Evolutionary conservation across 2,329 filamentous ascomycete genomes (phyloP).

Genomic region (Colletotrichum liriopes): DNA sequence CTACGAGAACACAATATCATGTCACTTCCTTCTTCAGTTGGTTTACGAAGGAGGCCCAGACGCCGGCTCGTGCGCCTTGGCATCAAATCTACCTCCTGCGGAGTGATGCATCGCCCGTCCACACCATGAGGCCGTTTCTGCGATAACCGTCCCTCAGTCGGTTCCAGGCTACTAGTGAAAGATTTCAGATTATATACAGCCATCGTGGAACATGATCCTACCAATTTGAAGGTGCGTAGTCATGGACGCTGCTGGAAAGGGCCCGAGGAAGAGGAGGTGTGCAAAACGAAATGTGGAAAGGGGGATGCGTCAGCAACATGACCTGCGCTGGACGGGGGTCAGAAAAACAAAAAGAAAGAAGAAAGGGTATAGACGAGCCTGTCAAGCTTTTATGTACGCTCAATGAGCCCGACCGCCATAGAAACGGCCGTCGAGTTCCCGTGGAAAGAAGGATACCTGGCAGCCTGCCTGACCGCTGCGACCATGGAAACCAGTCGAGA

Average conservation of each 20-base stretch:
- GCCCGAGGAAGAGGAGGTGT: no score
- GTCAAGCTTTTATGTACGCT: background rate
- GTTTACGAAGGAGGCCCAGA: background rate
- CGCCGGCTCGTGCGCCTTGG: background rate
- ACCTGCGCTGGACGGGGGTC: background rate
- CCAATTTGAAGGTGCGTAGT: background rate
- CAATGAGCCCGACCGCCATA: background rate
- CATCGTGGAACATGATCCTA: fast-evolving
- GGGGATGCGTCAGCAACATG: background rate
- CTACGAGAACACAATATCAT: background rate
- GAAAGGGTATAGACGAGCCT: background rate
- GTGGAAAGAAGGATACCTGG: background rate
- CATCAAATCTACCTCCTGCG: no score
- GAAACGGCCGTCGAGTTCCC: background rate
- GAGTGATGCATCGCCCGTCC: background rate
- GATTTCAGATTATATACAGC: no score
- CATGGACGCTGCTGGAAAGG: background rate
- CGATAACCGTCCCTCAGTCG: no score
- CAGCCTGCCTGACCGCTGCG: background rate
- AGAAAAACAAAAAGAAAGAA: background rate
- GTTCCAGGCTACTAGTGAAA: background rate
- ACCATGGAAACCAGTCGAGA: background rate
- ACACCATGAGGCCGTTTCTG: no score
- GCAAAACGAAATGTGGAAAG: background rate
- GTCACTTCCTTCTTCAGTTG: no score